A percentile compares a stretch with the other conserved stretches of the same genome.
phyloP scores from a whole-genome alignment of 75 land plant species.

The Selaginella moellendorffii region DNA sequence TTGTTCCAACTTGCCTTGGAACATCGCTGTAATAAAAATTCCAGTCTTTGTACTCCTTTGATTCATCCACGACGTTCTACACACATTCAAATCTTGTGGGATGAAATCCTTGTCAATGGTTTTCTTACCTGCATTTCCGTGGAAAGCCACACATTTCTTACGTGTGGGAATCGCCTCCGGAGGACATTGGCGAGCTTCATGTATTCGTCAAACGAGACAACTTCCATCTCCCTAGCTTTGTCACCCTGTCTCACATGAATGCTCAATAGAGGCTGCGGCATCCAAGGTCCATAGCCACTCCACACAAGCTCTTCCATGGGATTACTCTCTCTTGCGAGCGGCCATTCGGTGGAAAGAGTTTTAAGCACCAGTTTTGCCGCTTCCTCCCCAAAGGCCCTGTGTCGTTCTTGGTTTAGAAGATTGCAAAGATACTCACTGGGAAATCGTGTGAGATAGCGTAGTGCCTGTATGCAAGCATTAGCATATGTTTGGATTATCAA shows the following conservation, averaged over 20 bases:
- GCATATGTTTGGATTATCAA: not conserved
- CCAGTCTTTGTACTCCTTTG: not conserved
- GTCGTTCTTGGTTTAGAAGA: not conserved
- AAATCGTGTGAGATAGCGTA: slow-evolving; percentile 1
- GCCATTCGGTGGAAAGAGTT: not conserved
- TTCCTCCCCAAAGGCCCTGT: not conserved
- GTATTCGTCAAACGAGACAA: not conserved
- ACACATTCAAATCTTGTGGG: not conserved
- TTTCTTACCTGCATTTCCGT: slow-evolving; percentile 8
- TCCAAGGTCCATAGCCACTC: not conserved
- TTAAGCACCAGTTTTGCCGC: not conserved
- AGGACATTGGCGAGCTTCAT: slow-evolving; percentile 1
- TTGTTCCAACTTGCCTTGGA: slow-evolving; percentile 2
- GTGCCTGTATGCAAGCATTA: not conserved
- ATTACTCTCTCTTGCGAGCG: not conserved
- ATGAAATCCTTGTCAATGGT: not conserved
- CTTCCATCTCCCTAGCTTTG: not conserved
- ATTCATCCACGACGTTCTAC: slow-evolving; percentile 5
- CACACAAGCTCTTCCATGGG: slow-evolving; percentile 5
- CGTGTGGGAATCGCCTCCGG: not conserved
- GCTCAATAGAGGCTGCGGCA: slow-evolving; percentile 1
- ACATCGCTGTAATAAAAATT: slow-evolving; percentile 4
- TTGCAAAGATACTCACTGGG: slow-evolving; percentile 8
- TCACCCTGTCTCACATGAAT: slow-evolving; percentile 11
- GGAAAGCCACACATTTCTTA: not conserved